These are phyloP conservation scores for Ordospora pajunii DNA, from an alignment of 371 early-diverging fungal species.

Conservation along the genomic window DNA sequence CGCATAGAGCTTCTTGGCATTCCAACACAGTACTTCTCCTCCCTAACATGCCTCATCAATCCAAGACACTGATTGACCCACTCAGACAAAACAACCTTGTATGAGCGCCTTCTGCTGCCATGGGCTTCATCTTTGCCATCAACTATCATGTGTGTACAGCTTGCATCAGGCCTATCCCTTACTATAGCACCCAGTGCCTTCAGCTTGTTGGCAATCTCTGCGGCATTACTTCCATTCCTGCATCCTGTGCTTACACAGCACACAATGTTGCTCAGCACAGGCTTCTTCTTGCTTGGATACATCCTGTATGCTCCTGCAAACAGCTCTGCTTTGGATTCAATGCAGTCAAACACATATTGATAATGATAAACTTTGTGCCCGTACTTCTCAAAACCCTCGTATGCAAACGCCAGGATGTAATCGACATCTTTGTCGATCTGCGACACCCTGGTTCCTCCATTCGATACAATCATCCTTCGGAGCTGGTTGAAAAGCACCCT, in stretches of 20 bases:
- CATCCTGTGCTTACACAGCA: conserved; percentile 18
- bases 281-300: background rate
- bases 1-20: background rate
- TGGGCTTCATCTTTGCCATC: conserved; percentile 29
- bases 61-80: conserved; percentile 58
- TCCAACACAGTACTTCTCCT: conserved; percentile 39
- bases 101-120: background rate
- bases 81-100: conserved; percentile 24
- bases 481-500: conserved; percentile 46
- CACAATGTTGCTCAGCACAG: conserved; percentile 34
- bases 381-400: conserved; percentile 9
- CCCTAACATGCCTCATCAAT: conserved; percentile 35
- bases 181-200: conserved; percentile 38
- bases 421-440: conserved; percentile 29
- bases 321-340: conserved; percentile 48
- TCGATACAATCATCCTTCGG: conserved; percentile 51
- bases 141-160: conserved; percentile 51
- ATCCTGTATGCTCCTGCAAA: conserved; percentile 47
- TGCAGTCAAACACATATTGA: conserved; percentile 60
- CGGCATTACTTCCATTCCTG: background rate
- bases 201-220: conserved; percentile 45
- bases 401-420: conserved; percentile 40
- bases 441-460: conserved; percentile 58
- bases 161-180: conserved; percentile 12
- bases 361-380: conserved; percentile 49